A percentile compares a stretch with the other conserved stretches of the same genome.
Conservation (phyloP, 164 flowering plant genomes). For the Vitis riparia region DNA sequence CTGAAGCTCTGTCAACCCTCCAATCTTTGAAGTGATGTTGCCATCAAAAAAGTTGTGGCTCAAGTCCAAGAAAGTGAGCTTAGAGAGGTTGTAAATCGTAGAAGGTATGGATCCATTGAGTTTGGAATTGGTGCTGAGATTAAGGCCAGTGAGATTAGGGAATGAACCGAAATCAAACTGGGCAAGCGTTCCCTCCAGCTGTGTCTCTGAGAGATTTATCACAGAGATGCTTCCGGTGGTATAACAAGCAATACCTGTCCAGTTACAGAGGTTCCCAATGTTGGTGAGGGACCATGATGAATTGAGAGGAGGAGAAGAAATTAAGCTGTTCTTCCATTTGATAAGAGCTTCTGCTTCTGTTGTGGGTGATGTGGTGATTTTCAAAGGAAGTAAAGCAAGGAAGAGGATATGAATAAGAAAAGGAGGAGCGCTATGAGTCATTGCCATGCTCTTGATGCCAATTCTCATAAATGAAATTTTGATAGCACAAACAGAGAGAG, state of each 20-base stretch:
- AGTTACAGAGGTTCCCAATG: slow-evolving; percentile 40
- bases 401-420: slow-evolving; percentile 18
- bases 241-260: slow-evolving; percentile 50
- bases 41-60: slow-evolving; percentile 33
- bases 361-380: slow-evolving; percentile 21
- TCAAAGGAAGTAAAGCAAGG: slow-evolving; percentile 21
- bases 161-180: slow-evolving; percentile 40
- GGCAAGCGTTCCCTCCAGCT: slow-evolving; percentile 34
- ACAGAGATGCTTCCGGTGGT: slow-evolving; percentile 22
- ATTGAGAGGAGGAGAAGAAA: slow-evolving; percentile 22
- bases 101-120: slow-evolving; percentile 48
- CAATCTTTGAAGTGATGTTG: slow-evolving; percentile 42
- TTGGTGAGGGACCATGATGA: slow-evolving; percentile 49
- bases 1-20: slow-evolving; percentile 33
- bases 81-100: slow-evolving; percentile 35
- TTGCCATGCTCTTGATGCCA: too few species aligned
- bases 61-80: slow-evolving; percentile 45
- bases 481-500: too few species aligned
- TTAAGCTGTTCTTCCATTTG: slow-evolving; percentile 44
- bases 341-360: slow-evolving; percentile 49
- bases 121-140: slow-evolving; percentile 29
- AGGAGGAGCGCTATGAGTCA: neutral
- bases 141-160: slow-evolving; percentile 37
- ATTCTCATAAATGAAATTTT: too few species aligned
- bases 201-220: slow-evolving; percentile 28